A percentile compares a stretch with the other conserved stretches of the same genome.
phyloP scores from a whole-genome alignment of 2,329 filamentous ascomycete species.

The Trichoderma endophyticum region DNA sequence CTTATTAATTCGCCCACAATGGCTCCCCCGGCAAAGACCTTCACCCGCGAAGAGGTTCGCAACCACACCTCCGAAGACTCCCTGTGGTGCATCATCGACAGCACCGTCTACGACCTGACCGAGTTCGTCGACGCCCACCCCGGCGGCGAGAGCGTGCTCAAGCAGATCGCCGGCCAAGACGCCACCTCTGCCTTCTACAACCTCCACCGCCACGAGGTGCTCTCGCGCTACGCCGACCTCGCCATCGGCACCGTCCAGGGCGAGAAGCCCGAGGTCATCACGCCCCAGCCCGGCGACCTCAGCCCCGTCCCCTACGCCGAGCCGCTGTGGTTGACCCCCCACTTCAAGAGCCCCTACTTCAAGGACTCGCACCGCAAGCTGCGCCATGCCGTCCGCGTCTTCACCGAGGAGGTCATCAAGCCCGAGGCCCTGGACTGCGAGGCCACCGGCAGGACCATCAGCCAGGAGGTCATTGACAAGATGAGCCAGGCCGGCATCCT shows the following conservation, averaged over 20 bases:
- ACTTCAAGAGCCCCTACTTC: slow-evolving; percentile 79
- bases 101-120: slow-evolving; percentile 80
- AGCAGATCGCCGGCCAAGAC: slow-evolving; percentile 77
- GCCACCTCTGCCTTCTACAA: slow-evolving; percentile 86
- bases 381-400: slow-evolving; percentile 67
- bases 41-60: slow-evolving; percentile 64
- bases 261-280: slow-evolving; percentile 72
- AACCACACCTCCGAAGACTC: slow-evolving; percentile 73
- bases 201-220: slow-evolving; percentile 85
- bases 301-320: slow-evolving; percentile 80
- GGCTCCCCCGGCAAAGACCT: slow-evolving; percentile 46
- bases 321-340: slow-evolving; percentile 74
- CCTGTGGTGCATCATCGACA: slow-evolving; percentile 81
- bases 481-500: slow-evolving; percentile 73
- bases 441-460: slow-evolving; percentile 67
- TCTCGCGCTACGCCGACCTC: slow-evolving; percentile 72
- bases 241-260: slow-evolving; percentile 72
- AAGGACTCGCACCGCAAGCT: slow-evolving; percentile 68
- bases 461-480: slow-evolving; percentile 68
- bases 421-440: slow-evolving; percentile 77
- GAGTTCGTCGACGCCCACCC: slow-evolving; percentile 85
- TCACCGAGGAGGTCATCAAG: slow-evolving; percentile 67
- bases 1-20: slow-evolving; percentile 25
- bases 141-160: slow-evolving; percentile 74
- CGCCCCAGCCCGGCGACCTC: slow-evolving; percentile 66